Base-by-base conservation (phyloP, 495 filamentous ascomycete genomes). In the Penicillium chermesinum region DNA sequence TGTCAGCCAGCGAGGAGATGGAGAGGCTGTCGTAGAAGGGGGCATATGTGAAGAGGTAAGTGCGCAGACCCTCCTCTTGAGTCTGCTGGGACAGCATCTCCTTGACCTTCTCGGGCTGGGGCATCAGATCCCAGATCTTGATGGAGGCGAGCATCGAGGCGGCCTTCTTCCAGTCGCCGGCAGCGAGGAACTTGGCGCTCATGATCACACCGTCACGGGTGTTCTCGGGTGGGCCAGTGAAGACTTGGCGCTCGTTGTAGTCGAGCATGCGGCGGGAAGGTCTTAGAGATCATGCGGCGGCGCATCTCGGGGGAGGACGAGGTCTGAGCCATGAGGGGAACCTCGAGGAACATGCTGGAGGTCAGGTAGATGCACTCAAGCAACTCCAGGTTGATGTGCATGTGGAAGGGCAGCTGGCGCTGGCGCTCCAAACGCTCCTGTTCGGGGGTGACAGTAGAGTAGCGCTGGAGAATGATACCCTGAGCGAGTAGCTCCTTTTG, bases 321-420 rank as follows among this genome's bases (percentile, higher is more conserved):
- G 39, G 89, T 91, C 65, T 97, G 94, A 20, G 93, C 93, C 48
- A 99, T 83, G 38, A 96, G 86, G 10, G 93, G 93, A 51, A 99
- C 96, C 73, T 99, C 93, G 38, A 99, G 79, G 50, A 99, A 84
- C 93, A 97, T 97, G 74, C 87, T 94, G 68, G 89, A 96, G 47
- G 93, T 96, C 38, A 99, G 84, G 70, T 99, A 99, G 49, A 96
- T 91, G 62, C 91, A 97, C 67, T 99, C 93, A 2, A 99, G 82
- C 21, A 99, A 81, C 59, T 99, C 93, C 16, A 99, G 79, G 76
- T 99, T 99, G 77, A 99, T 97, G 77, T 99, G 93, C 88, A 96
- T 95, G 74, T 99, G 93, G 81, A 99, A 99, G 36, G 93, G 93
- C 49, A 99, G 77, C 71, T 97, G 93, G 50, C 93, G 83, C 66